Evolutionary conservation across 495 filamentous ascomycete genomes (phyloP), one percentile per base, ranked within the genome.

Genomic region (Xylaria acuta): DNA sequence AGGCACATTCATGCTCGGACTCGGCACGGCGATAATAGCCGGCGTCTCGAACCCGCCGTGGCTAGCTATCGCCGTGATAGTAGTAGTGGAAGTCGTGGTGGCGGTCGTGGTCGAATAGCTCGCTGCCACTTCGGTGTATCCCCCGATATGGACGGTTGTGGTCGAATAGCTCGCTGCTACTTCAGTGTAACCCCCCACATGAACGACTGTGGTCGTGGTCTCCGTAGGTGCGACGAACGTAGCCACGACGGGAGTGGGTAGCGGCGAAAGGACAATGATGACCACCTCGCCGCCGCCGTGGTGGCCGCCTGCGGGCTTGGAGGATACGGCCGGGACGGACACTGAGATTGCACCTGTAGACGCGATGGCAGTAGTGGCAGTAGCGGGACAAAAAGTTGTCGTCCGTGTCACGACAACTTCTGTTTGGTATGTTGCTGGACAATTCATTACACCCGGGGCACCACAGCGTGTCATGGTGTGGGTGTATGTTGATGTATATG

Each of bases 401-500:
- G 74, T 75, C 40, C 67, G n/a, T 1, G 74, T 75, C 30, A 73
- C 74, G 51, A 73, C 64, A 3, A 77, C 64, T 65, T 77, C 72
- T 4, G 49, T 72, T 38, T 77, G 70, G 36, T 70, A 70, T 32
- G 72, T 72, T 7, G 76, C 75, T 25, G 78, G 78, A 53, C 78
- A 78, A 67, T 80, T 72, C 27, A 78, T 66, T 11, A 76, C 78
- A 27, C 69, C 67, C 3, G 75, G 63, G 12, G 71, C 67, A 18
- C 54, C 73, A 62, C 78, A 80, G 64, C 66, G 65, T 8, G 76
- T 78, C 60, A 78, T 72, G 0, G 75, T 77, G 53, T 74, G 49
- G 20, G 58, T 51, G 59, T 74, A 69, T 14, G 49, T 66, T 51
- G 51, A 66, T 16, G 54, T 71, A 25, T 71, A 73, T 3, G 34